These are phyloP conservation scores for Phytopythium cucurbitacearum DNA, from an alignment of 352 stramenopile species.

Conservation along the genomic window DNA sequence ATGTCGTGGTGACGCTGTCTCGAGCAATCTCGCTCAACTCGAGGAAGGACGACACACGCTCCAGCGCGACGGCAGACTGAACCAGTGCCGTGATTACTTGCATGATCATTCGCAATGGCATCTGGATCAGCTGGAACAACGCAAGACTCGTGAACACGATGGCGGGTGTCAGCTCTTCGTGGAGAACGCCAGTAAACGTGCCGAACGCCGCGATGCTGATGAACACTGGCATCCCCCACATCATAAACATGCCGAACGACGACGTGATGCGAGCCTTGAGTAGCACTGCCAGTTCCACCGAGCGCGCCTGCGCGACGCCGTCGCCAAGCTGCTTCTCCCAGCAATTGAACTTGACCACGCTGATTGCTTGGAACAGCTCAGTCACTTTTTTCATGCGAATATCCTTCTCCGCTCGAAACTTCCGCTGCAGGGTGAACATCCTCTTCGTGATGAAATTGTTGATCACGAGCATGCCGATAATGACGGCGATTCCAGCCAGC, in stretches of 20 bases:
- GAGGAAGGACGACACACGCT: conserved; percentile 73
- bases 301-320: conserved; percentile 34
- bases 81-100: conserved; percentile 31
- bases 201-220: conserved; percentile 44
- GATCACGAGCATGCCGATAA: conserved; percentile 26
- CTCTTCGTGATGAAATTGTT: conserved; percentile 30
- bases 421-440: conserved; percentile 23
- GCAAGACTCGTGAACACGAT: conserved; percentile 64
- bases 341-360: conserved; percentile 92
- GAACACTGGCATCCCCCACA: conserved; percentile 46
- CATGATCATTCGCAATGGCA: conserved; percentile 50
- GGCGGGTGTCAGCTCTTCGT: conserved; percentile 85
- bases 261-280: conserved; percentile 19
- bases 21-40: conserved; percentile 36
- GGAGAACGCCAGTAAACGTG: conserved; percentile 29
- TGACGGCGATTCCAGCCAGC: conserved; percentile 33
- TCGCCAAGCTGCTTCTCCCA: conserved; percentile 85
- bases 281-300: conserved; percentile 30
- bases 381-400: conserved; percentile 50
- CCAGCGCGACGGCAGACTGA: conserved; percentile 77
- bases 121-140: conserved; percentile 77
- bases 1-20: conserved; percentile 14
- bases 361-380: conserved; percentile 70
- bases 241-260: conserved; percentile 31
- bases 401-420: conserved; percentile 37